Base-by-base conservation (phyloP, 176 grass and related monocot genomes). In the Oropetium thomaeum region DNA sequence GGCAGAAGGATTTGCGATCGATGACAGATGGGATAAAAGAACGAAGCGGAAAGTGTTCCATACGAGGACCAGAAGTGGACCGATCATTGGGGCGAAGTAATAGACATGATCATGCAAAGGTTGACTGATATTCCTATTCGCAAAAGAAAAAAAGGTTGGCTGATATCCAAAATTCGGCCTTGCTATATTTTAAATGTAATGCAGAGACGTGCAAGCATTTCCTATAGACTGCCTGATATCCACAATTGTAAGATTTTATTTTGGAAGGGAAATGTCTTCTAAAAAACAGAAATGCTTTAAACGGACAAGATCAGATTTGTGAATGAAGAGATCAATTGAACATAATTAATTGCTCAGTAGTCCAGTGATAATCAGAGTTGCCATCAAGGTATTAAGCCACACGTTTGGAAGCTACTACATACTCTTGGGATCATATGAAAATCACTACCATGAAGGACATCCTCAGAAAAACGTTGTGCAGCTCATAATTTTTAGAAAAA, bases 91-190 rank as follows among this genome's bases (percentile, higher is more conserved):
- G 59, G 20, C 12, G 12, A 72, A 77, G 67, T 41, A 34, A 65
- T 26, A 60, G 52, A 40, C 60, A 72, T 33, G 79, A 82, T 78
- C 67, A 76, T 83, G 32, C 31, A 51, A 12, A 69, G 39, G 64
- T 83, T 62, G 64, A 76, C 63, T 19, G 10, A 33, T 48, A 45
- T n/a, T 34, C 16, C n/a, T n/a, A n/a, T n/a, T n/a, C n/a, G n/a
- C n/a, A n/a, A n/a, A n/a, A n/a, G n/a, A n/a, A n/a, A n/a, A n/a
- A 51, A 12, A 69, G 39, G 64, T 83, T 62, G 64, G 69, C 63
- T 19, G 10, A 33, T 48, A 45, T n/a, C 45, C 16, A n/a, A n/a
- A n/a, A n/a, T n/a, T n/a, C n/a, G n/a, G n/a, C n/a, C n/a, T n/a
- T n/a, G n/a, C n/a, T n/a, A n/a, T n/a, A 7, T 0, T 65, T 65